Conservation (phyloP, 352 stramenopile genomes). For the Plasmopara viticola region DNA sequence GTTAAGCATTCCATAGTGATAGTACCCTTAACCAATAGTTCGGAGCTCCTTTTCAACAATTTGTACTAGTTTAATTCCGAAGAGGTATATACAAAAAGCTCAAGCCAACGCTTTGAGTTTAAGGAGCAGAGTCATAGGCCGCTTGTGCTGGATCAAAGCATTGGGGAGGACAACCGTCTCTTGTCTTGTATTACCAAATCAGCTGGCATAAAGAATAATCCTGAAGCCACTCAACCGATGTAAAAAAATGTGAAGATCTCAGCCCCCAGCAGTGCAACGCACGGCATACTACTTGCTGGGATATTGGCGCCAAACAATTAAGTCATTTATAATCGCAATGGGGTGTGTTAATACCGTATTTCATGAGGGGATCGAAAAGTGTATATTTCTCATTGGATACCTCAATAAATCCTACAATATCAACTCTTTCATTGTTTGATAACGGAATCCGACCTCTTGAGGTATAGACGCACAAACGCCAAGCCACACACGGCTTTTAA, state of each 20-base stretch:
- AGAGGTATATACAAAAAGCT: constrained; percentile 10
- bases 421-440: not conserved
- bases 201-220: constrained; percentile 7
- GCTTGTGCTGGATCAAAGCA: constrained; percentile 7
- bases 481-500: not conserved
- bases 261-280: not conserved
- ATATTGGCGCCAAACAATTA: not conserved
- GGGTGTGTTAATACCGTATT: too few relatives aligned
- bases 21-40: constrained; percentile 1
- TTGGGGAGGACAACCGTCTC: not conserved
- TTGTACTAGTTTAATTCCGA: not conserved
- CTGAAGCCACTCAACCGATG: not conserved
- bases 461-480: not conserved
- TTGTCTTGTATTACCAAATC: not conserved
- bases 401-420: too few relatives aligned
- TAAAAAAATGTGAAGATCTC: not conserved
- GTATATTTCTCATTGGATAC: too few relatives aligned
- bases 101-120: not conserved
- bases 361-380: too few relatives aligned
- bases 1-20: constrained; percentile 4
- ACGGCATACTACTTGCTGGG: not conserved
- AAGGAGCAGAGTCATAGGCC: not conserved
- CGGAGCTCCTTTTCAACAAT: not conserved
- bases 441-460: not conserved
- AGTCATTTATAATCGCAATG: too few relatives aligned